Percentiles rank a stretch among this genome's conserved stretches.
Evolutionary conservation across 2,329 filamentous ascomycete genomes (phyloP).

Genomic region (Calycina herbarum): DNA sequence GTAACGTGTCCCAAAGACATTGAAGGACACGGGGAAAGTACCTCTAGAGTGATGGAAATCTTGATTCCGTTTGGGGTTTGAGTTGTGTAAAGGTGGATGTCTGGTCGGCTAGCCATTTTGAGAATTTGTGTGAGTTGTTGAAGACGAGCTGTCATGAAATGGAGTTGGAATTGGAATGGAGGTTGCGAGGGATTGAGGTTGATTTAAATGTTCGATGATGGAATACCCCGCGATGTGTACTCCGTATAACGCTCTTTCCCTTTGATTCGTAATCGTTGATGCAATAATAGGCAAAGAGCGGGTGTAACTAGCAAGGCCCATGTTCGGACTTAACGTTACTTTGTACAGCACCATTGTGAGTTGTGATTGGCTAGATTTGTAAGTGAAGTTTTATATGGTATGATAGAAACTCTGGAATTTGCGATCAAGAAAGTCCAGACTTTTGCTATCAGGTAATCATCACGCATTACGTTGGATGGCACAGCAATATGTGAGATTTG

Average conservation of each 20-base stretch:
- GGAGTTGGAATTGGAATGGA: neutral
- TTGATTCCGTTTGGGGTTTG: constrained; percentile 91
- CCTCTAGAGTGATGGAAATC: constrained; percentile 78
- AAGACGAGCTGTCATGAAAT: constrained; percentile 28
- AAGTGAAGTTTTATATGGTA: neutral
- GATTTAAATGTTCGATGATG: neutral
- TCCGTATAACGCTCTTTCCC: neutral
- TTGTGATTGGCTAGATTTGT: neutral
- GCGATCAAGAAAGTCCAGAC: neutral
- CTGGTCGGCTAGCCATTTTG: constrained; percentile 44
- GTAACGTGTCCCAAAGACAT: neutral
- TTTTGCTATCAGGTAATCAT: neutral
- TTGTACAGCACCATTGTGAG: neutral
- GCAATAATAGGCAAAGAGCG: too few relatives aligned
- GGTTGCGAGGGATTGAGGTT: neutral
- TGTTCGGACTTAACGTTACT: neutral
- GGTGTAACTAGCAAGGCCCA: neutral
- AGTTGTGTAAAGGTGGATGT: constrained; percentile 53
- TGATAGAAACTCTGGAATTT: neutral
- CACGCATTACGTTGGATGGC: neutral
- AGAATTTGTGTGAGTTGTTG: constrained; percentile 27
- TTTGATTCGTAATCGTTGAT: constrained; percentile 1
- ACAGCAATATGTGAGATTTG: too few relatives aligned
- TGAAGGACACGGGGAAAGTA: neutral
- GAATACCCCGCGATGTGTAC: neutral